A percentile compares a stretch with the other conserved stretches of the same genome.
phyloP scores from a whole-genome alignment of 306 rosid genomes.

The Cucurbita ficifolia region DNA sequence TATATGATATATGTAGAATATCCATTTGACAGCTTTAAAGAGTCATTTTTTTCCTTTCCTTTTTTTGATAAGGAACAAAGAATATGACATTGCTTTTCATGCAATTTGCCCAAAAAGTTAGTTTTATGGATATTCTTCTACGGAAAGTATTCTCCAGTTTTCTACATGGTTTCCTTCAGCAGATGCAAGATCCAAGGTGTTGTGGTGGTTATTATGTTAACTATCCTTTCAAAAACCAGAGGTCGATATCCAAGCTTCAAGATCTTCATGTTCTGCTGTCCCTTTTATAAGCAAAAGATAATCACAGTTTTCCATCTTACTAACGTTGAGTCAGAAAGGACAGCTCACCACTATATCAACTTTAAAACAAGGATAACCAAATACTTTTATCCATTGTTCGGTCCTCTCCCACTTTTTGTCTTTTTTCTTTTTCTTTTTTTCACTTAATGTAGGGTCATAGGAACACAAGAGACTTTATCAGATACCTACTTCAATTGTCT shows the following conservation, averaged over 20 bases:
- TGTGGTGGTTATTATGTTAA: neutral
- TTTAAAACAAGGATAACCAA: neutral
- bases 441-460: neutral
- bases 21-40: neutral
- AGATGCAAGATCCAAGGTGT: neutral
- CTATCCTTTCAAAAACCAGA: neutral
- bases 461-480: neutral
- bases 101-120: neutral
- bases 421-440: neutral
- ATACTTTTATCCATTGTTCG: neutral
- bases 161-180: neutral
- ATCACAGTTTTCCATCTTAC: neutral
- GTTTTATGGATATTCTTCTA: neutral
- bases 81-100: neutral
- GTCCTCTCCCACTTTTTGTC: neutral
- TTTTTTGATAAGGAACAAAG: too few species aligned
- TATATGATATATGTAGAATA: neutral
- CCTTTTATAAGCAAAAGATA: neutral
- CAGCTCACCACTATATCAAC: neutral
- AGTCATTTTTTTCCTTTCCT: neutral
- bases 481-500: neutral
- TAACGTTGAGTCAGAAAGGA: neutral
- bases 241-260: neutral
- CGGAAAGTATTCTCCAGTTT: neutral
- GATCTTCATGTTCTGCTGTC: neutral